Base-by-base conservation (phyloP, 495 filamentous ascomycete species). In the Jackrogersella multiformis region DNA sequence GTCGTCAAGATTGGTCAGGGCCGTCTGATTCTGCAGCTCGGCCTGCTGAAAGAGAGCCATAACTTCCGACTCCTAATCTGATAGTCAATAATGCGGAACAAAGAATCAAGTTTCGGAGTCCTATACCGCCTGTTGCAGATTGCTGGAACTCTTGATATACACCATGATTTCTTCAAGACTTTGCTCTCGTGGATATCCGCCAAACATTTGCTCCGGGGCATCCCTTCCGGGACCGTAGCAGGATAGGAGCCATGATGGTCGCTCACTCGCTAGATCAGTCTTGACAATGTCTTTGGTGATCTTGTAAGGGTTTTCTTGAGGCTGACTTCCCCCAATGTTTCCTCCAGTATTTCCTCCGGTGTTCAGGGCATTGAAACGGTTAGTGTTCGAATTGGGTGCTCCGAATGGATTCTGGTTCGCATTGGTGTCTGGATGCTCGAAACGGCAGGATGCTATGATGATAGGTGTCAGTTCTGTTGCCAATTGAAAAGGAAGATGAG, bases 141-240 rank as follows among this genome's bases (percentile, higher is more conserved):
- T 92, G 4, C 89, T 89, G 13, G 85, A 59, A 15, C 84, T 81
- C 30, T 77, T 92, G 87, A 78, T 90, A 18, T 86, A 83, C 12
- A 93, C 51, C 54, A 92, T 84, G 49, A 93, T 81, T 72, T 97
- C 93, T 75, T 97, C 93, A 34, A 88, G 88, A 70, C 92, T 94
- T 67, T 92, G 87, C 75, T 97, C 93, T 18, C 91, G 81, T n/a
- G 84, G 80, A 41, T 83, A 82, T 5, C 92, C 92, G 16, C 91
- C 92, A 69, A 96, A 93, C 1, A 97, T 81, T 73, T 93, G 91
- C 10, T 85, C 84, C 1, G 93, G 93, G 1, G 88, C 88, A 54
- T 92, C 84, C 64, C 78, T 81, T 4, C 86, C 87, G 0, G 93
- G 92, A 5, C 86, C 89, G 75, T 94, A 97, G 35, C 87, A 83